phyloP scores from a whole-genome alignment of 306 rosid species.

The Medicago ruthenica region DNA sequence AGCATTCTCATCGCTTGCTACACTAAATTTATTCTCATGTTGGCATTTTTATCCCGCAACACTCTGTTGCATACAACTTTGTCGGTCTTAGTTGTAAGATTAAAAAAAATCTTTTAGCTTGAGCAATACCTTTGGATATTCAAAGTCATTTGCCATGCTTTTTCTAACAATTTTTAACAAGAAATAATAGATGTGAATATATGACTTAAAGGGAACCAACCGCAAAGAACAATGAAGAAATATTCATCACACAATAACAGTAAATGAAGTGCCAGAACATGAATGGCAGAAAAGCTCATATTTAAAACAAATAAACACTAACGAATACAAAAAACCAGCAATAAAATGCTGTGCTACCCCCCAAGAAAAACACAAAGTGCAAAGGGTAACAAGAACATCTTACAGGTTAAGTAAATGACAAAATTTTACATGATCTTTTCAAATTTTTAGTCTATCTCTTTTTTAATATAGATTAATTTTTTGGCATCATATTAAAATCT shows the following conservation, averaged over 20 bases:
- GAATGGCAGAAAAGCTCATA: not conserved
- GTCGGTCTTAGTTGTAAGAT: not conserved
- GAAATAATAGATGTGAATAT: constrained; percentile 1
- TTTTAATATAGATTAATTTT: too few species aligned
- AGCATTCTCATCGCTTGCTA: not conserved
- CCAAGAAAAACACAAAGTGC: not conserved
- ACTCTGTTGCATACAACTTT: not conserved
- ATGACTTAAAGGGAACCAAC: not conserved
- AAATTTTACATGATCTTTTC: not conserved
- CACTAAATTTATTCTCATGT: not conserved
- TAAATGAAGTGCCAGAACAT: not conserved
- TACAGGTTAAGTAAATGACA: not conserved
- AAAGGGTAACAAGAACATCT: not conserved
- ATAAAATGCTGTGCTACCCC: not conserved
- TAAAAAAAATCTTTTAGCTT: not conserved
- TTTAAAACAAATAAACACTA: not conserved
- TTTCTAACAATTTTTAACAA: constrained; percentile 23
- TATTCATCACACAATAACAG: not conserved
- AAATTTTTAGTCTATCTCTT: not conserved
- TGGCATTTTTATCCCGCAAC: not conserved
- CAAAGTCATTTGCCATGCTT: not conserved
- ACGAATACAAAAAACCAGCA: constrained; percentile 18
- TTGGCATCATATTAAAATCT: too few species aligned
- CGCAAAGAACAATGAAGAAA: constrained; percentile 7
- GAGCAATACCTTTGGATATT: not conserved